A percentile compares a stretch with the other conserved stretches of the same genome.
phyloP scores from a whole-genome alignment of 177 flowering plant genomes.

The Vitis hybrid region DNA sequence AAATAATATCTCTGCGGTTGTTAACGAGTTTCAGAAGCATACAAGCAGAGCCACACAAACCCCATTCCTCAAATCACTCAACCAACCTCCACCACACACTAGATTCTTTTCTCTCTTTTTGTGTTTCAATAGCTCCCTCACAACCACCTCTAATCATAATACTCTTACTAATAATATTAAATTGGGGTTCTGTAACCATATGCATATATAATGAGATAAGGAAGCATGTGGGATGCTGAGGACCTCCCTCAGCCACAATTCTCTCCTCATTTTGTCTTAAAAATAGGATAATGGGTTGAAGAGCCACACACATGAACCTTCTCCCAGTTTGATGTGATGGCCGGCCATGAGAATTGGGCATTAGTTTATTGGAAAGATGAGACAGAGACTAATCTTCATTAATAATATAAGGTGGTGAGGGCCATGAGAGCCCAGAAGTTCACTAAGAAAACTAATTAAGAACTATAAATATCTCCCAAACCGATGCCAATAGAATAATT shows the following conservation, averaged over 20 bases:
- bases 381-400: too few relatives aligned
- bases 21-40: background rate
- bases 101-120: background rate
- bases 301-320: too few relatives aligned
- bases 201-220: background rate
- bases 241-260: constrained; percentile 14
- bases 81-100: constrained; percentile 13
- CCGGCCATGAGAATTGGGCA: background rate
- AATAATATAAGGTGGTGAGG: too few relatives aligned
- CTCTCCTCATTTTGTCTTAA: background rate
- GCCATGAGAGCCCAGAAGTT: too few relatives aligned
- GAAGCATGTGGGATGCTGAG: constrained; percentile 3
- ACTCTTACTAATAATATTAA: background rate
- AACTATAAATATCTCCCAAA: too few relatives aligned
- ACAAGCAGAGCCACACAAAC: constrained; percentile 4
- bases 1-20: background rate
- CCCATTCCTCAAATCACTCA: constrained; percentile 6
- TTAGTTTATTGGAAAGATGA: too few relatives aligned
- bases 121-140: background rate
- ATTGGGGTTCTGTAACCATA: background rate
- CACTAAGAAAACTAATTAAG: too few relatives aligned
- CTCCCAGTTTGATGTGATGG: constrained; percentile 8
- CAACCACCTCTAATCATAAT: background rate
- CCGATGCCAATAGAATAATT: too few relatives aligned
- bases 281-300: too few relatives aligned